phyloP scores from a whole-genome alignment of 768 basidiomycete genomes.

The Kondoa subrosea region DNA sequence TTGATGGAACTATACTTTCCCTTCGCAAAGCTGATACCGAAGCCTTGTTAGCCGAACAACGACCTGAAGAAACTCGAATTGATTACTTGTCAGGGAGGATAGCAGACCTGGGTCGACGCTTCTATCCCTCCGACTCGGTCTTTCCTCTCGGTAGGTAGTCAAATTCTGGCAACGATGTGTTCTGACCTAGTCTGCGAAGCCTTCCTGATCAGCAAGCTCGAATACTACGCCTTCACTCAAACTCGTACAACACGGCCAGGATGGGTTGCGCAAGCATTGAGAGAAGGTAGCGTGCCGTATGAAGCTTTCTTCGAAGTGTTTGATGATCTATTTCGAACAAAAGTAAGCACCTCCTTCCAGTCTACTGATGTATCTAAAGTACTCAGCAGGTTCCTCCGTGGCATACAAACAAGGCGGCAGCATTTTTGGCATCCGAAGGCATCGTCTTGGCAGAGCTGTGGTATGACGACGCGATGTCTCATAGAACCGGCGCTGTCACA shows the following conservation, averaged over 20 bases:
- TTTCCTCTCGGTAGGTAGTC: slow-evolving; percentile 61
- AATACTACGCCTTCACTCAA: slow-evolving; percentile 52
- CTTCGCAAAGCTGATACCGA: neutral
- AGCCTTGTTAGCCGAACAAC: neutral
- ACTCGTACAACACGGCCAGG: slow-evolving; percentile 48
- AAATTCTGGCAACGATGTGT: neutral
- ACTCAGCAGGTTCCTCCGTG: slow-evolving; percentile 21
- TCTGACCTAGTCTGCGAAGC: slow-evolving; percentile 36
- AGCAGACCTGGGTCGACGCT: slow-evolving; percentile 59
- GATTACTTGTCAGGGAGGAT: slow-evolving; percentile 51
- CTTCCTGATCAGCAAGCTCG: slow-evolving; percentile 54
- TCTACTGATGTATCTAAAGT: neutral
- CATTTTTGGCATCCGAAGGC: slow-evolving; percentile 30
- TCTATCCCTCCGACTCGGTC: slow-evolving; percentile 77
- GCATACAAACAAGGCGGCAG: slow-evolving; percentile 26
- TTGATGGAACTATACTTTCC: slow-evolving; percentile 34
- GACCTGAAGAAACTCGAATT: slow-evolving; percentile 28
- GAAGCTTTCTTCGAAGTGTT: slow-evolving; percentile 69
- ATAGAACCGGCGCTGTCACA: neutral
- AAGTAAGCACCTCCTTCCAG: slow-evolving; percentile 47
- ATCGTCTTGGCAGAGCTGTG: slow-evolving; percentile 28
- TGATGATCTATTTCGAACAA: slow-evolving; percentile 72
- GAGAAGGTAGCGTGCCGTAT: slow-evolving; percentile 64
- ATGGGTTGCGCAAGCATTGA: slow-evolving; percentile 64
- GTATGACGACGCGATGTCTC: slow-evolving; percentile 22